Evolutionary conservation across 805 yeast genomes (phyloP).

Genomic region (Wickerhamia fluorescens): DNA sequence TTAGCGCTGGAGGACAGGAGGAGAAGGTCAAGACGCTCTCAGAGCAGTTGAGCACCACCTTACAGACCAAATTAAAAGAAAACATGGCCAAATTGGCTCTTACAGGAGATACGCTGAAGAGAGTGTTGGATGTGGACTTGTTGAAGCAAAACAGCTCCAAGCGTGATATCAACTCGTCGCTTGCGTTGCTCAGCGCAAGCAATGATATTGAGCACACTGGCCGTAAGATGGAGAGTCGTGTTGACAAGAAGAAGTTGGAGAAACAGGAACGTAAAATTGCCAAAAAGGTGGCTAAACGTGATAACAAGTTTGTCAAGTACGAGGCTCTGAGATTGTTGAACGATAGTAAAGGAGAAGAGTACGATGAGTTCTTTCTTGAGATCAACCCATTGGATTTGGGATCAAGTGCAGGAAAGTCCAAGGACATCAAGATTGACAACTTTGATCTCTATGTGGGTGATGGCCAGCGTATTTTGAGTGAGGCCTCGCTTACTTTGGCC

Average conservation of each 20-base stretch:
- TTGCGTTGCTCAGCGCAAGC: slow-evolving; percentile 70
- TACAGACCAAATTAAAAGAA: slow-evolving; percentile 48
- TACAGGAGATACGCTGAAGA: slow-evolving; percentile 82
- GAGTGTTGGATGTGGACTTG: slow-evolving; percentile 74
- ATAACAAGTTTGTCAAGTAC: slow-evolving; percentile 75
- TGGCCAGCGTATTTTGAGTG: slow-evolving; percentile 86
- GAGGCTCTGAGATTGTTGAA: slow-evolving; percentile 89
- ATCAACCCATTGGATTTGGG: slow-evolving; percentile 94
- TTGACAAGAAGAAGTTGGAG: slow-evolving; percentile 92
- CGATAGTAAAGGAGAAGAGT: slow-evolving; percentile 61
- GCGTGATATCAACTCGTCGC: slow-evolving; percentile 67
- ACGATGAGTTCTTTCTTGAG: slow-evolving; percentile 90
- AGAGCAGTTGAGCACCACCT: slow-evolving; percentile 38
- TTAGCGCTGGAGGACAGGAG: slow-evolving; percentile 76
- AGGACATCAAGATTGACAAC: slow-evolving; percentile 88
- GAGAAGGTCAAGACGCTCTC: slow-evolving; percentile 47
- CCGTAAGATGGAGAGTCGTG: slow-evolving; percentile 86
- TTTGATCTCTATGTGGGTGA: slow-evolving; percentile 95
- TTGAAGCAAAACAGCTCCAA: slow-evolving; percentile 52
- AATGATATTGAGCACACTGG: slow-evolving; percentile 89
- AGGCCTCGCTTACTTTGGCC: slow-evolving; percentile 78
- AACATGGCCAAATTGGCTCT: slow-evolving; percentile 68
- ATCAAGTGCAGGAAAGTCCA: slow-evolving; percentile 81
- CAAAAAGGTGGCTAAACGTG: slow-evolving; percentile 89
- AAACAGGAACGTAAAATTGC: slow-evolving; percentile 97